Evolutionary conservation across 257 asterid species (phyloP).

Genomic region (Penstemon newberryi): DNA sequence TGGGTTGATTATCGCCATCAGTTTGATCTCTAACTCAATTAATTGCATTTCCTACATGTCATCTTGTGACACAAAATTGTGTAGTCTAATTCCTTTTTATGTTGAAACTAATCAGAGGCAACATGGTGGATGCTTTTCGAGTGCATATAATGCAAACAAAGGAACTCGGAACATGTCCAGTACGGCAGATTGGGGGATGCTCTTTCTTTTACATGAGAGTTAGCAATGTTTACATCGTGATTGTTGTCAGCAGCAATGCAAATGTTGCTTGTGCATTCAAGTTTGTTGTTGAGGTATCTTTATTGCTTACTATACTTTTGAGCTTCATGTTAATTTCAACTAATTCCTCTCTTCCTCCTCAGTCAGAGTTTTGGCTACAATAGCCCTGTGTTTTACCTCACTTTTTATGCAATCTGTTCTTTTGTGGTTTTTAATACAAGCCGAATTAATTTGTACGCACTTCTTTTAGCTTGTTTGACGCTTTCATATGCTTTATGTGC

Average conservation of each 20-base stretch:
- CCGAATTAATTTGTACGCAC: conserved; percentile 2
- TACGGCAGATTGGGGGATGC: conserved; percentile 99
- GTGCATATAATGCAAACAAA: conserved; percentile 97
- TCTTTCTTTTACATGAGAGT: conserved; percentile 98
- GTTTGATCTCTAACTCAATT: conserved; percentile 3
- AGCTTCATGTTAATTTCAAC: conserved; percentile 14
- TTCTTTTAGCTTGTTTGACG: conserved; percentile 32
- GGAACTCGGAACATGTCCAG: conserved; percentile 99
- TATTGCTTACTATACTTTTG: conserved; percentile 18
- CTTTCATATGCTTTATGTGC: conserved; percentile 38
- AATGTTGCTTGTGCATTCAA: conserved; percentile 98
- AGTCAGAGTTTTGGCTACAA: conserved; percentile 3
- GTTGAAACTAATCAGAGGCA: conserved; percentile 64
- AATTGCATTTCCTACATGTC: conserved; percentile 1
- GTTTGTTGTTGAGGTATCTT: conserved; percentile 95
- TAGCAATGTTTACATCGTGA: conserved; percentile 96
- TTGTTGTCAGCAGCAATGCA: conserved; percentile 98
- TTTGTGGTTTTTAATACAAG: conserved; percentile 18
- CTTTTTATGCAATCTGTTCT: not conserved
- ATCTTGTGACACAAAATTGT: conserved; percentile 15
- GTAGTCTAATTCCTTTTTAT: conserved; percentile 23
- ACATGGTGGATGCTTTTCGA: conserved; percentile 99
- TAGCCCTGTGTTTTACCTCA: conserved; percentile 18
- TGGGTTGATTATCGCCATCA: conserved; percentile 12
- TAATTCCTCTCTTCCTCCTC: not conserved